Conservation (phyloP, 257 asterid species). For the Nicotiana obtusifolia region DNA sequence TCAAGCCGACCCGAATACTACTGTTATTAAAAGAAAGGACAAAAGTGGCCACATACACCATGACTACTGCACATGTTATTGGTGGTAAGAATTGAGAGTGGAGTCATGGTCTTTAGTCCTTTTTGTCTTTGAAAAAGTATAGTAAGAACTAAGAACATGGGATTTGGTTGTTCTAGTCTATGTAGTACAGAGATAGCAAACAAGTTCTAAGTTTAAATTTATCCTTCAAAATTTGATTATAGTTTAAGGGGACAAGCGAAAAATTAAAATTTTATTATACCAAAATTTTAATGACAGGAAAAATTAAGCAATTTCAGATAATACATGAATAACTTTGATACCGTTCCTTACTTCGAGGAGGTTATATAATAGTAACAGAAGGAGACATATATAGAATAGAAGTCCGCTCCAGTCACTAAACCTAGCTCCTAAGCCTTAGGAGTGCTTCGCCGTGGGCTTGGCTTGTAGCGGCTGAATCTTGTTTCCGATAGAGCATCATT, state of each 20-base stretch:
- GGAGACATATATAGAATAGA: no score
- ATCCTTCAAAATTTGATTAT: no score
- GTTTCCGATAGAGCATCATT: no score
- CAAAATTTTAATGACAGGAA: neutral
- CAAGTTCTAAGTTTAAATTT: no score
- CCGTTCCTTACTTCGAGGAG: no score
- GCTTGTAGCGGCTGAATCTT: no score
- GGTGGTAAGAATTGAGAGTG: conserved; percentile 26
- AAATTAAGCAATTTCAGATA: neutral
- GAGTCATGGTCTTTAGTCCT: conserved; percentile 32
- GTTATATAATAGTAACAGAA: no score
- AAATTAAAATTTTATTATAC: neutral
- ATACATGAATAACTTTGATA: neutral
- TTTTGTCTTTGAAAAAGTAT: neutral
- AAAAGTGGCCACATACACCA: conserved; percentile 45
- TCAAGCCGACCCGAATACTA: neutral
- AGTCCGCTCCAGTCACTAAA: no score
- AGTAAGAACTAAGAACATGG: neutral
- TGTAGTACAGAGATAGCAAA: conserved; percentile 14
- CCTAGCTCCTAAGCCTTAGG: no score
- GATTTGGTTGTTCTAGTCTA: neutral
- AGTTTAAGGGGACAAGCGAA: no score
- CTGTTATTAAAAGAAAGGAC: conserved; percentile 12
- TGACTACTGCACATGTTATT: conserved; percentile 45
- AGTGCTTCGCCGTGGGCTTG: no score